Base-by-base conservation (phyloP, 2,329 filamentous ascomycete genomes). In the Paecilomyces formosus region DNA sequence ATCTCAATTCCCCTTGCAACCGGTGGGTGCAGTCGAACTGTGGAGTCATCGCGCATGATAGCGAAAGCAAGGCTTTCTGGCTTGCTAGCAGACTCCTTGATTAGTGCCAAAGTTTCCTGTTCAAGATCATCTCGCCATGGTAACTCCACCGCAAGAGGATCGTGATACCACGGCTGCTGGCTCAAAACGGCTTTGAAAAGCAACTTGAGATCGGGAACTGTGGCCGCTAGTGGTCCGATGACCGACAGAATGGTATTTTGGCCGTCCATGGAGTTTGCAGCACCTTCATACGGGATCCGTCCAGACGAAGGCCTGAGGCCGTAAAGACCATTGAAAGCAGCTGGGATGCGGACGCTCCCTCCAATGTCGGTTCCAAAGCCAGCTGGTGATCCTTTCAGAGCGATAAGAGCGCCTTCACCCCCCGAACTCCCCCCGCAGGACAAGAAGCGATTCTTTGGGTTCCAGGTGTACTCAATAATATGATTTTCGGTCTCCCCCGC, bases 131-230 rank as follows among this genome's bases (percentile, higher is more conserved):
- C 71, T 2, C 86, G 79, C 82, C 86, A 90, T 0, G 87, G 87
- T 0, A 90, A 76, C 21, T 88, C 84, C 49, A 85, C 72, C 0
- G 87, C 85, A 0, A 85, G 73, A 0, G 88, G 87, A 68, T 90
- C 88, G 62, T 82, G 73, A 1, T 84, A 71, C 88, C 88, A 90
- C 0, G 88, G 88, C 56, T 83, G 65, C 31, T 79, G 79, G 12
- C 74, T 76, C 1, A 91, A 72, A 1, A 89, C 67, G 0, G 81
- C 74, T 64, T 84, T 80, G 1, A 85, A 77, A 1, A 85, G 66
- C 2, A 89, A 70, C 45, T 79, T 79, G 12, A 89, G 65, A 0
- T 80, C 81, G 1, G 78, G 76, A 1, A 81, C 72, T 1, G 81
- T 84, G 0, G 81, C 82, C 0, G 82, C 82, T 13, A 91, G 68